Conservation (phyloP, 768 basidiomycete species). For the Mycena chlorophos region DNA sequence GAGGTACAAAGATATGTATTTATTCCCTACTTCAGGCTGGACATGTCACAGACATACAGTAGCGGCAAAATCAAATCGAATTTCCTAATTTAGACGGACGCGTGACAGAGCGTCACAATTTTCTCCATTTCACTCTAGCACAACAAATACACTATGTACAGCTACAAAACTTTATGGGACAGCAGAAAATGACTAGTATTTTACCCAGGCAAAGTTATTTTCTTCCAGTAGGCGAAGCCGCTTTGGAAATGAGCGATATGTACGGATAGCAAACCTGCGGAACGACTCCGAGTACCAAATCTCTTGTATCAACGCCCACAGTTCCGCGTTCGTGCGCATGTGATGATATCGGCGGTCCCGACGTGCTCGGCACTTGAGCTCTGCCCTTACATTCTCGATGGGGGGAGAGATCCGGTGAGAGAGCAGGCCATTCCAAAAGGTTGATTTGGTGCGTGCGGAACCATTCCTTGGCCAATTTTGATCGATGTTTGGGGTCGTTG, state of each 20-base stretch:
- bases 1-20: too few species aligned
- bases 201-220: constrained; percentile 1
- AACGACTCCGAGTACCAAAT: constrained; percentile 7
- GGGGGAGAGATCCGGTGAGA: constrained; percentile 28
- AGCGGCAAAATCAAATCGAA: background rate
- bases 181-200: background rate
- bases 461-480: constrained; percentile 15
- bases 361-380: constrained; percentile 14
- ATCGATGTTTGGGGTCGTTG: constrained; percentile 29
- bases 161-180: background rate
- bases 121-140: background rate
- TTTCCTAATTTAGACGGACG: background rate
- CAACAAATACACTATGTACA: background rate
- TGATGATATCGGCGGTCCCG: background rate
- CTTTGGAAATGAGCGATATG: constrained; percentile 7
- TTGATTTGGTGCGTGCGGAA: constrained; percentile 19
- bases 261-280: background rate
- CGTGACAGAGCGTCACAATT: too few species aligned
- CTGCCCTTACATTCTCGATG: constrained; percentile 27
- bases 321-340: constrained; percentile 13
- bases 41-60: too few species aligned
- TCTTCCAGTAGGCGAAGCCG: background rate
- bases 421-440: background rate
- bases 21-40: too few species aligned
- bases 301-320: constrained; percentile 7